Conservation (phyloP, 768 basidiomycete species). For the Rubroboletus satanas region DNA sequence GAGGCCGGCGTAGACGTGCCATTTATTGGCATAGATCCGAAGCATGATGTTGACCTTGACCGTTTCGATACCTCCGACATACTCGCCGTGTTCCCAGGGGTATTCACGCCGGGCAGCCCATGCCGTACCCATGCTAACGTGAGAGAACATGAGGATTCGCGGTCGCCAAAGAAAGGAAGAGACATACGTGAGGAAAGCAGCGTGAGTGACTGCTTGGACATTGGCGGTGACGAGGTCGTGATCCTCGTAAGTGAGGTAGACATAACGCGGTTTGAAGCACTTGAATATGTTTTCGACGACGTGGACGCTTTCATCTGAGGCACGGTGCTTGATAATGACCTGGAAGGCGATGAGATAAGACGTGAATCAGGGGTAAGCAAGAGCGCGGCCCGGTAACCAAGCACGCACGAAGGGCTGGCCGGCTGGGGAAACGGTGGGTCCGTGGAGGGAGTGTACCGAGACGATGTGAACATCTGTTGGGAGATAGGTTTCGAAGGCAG, state of each 20-base stretch:
- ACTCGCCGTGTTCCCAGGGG: constrained; percentile 94
- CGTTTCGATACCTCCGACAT: constrained; percentile 96
- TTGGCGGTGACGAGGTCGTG: constrained; percentile 97
- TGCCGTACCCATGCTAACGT: constrained; percentile 90
- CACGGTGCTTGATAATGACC: constrained; percentile 89
- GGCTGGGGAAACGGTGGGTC: constrained; percentile 80
- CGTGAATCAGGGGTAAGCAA: not conserved
- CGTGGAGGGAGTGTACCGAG: constrained; percentile 93
- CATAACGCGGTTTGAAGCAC: constrained; percentile 79
- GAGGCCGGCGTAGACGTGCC: constrained; percentile 99
- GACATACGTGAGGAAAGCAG: constrained; percentile 86
- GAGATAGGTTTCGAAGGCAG: constrained; percentile 84
- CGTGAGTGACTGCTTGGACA: constrained; percentile 97
- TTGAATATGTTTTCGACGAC: constrained; percentile 81
- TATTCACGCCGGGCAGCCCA: constrained; percentile 77
- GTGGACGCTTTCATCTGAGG: constrained; percentile 61
- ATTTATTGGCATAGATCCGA: constrained; percentile 94
- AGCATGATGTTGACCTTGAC: constrained; percentile 94
- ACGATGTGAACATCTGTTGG: constrained; percentile 86
- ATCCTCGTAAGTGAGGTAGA: constrained; percentile 93
- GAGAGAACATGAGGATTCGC: constrained; percentile 1
- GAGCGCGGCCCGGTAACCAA: not conserved
- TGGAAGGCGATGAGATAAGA: constrained; percentile 28
- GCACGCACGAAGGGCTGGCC: constrained; percentile 83
- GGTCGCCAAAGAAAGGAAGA: not conserved